Evolutionary conservation across 2,329 filamentous ascomycete genomes (phyloP), one percentile per base, ranked within the genome.

Genomic region (Sclerotinia minor): DNA sequence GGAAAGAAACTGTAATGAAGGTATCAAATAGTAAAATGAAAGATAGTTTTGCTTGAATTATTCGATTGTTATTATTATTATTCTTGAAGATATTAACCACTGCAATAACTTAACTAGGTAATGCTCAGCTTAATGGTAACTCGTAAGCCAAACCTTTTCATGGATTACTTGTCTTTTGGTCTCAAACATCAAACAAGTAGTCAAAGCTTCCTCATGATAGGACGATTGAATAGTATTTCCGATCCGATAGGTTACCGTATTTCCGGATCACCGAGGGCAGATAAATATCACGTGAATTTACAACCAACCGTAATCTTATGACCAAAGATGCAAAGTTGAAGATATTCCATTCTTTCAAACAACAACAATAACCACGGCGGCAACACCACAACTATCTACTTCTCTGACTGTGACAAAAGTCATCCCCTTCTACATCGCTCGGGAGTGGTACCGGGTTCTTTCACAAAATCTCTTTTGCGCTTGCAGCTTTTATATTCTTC

Each of bases 191-290:
- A 29, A 35, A 1, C 19, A 17, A 17, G 55, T 17, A 35, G 41
- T 11, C 41, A 47, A 49, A 5, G 53, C 19, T 49, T 49, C 11
- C 38, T 24, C 44, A 24, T 61, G 13, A 49, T 24, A 41, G 9
- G 53, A 57, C 21, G 15, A 35, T 19, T 44, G 35, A 57, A 41
- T 64, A 17, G 44, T 41, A 59, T 49, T 47, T 59, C 64, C 64
- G 64, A 41, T 49, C 44, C 64, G 64, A 35, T 5, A 21, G 26
- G 64, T 11, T 32, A 17, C n/a, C 44, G 44, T 41, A 3, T n/a
- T 41, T 41, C 38, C 38, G 38, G 13, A 41, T 13, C 38, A 41
- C 38, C 38, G 38, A 17, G 38, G 38, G 38, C 38, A 41, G 13
- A 5, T 5, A 17, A 41, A 17, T 11, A 15, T 2, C 26, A 64